Evolutionary conservation across 306 rosid species (phyloP), one percentile per base, ranked within the genome.

Genomic region (Fragaria nilgerrensis): DNA sequence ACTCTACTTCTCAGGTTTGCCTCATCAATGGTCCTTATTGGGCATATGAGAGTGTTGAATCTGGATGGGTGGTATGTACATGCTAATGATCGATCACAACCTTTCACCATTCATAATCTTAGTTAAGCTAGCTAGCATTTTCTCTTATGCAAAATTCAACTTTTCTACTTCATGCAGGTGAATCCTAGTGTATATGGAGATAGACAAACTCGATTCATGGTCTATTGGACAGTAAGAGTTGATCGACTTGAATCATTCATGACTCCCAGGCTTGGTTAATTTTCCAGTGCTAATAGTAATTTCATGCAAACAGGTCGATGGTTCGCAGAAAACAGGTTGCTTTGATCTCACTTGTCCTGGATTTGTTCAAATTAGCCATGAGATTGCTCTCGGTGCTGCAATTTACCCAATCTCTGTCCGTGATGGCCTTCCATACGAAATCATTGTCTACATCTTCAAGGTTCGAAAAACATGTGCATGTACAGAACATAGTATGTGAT

Each of bases 331-430:
- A 61, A 82, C 80, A 45, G 85, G 85, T 48, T 82, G 85, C 80
- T 78, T 82, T 69, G 85, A 82, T 68, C 77, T 78, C 17, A 78
- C 77, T 67, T 82, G 85, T 37, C 80, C 85, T 9, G 85, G 85
- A 19, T 82, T 82, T 68, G 74, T 82, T 20, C 85, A 78, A 50
- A 74, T 44, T 14, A 78, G 77, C 77, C 41, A 74, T 61, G 82
- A 82, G 63, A 74, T 82, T 68, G 80, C 85, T 74, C 82, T 78
- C 62, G 85, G 85, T 61, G 81, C 82, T 17, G 79, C 82, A 37
- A 73, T 82, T 53, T 61, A 78, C 64, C 82, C 85, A 8, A 48
- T 78, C 41, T 78, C 80, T 13, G 63, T 72, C 61, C 61, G 73
- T 47, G 6, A 43, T n/a, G 85, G 69, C 3, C 85, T 78, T 78